Evolutionary conservation across 257 asterid species (phyloP).

Genomic region (Oldenlandia corymbosa): DNA sequence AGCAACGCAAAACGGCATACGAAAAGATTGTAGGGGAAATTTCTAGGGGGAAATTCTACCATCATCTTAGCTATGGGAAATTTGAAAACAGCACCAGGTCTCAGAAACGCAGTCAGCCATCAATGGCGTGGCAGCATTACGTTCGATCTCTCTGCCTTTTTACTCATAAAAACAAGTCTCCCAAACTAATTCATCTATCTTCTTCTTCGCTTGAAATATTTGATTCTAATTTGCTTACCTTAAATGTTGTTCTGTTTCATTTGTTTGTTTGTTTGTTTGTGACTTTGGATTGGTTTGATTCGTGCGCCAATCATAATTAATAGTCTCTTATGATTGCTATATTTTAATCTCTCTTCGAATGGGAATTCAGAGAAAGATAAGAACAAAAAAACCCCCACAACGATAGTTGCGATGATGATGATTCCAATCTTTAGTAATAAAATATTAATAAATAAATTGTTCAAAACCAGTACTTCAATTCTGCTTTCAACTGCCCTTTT

Average conservation of each 20-base stretch:
- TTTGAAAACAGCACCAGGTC: background rate
- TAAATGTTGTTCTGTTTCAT: too few relatives aligned
- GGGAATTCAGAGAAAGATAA: conserved; percentile 21
- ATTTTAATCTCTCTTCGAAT: conserved; percentile 25
- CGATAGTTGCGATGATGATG: conserved; percentile 8
- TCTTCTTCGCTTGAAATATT: conserved; percentile 35
- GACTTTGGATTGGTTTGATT: conserved; percentile 10
- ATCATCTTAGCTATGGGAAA: too few relatives aligned
- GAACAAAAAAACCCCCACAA: too few relatives aligned
- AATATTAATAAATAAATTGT: too few relatives aligned
- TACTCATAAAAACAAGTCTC: too few relatives aligned
- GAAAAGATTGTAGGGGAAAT: too few relatives aligned
- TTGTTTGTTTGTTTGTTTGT: background rate
- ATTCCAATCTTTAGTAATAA: conserved; percentile 12
- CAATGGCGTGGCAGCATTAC: conserved; percentile 9
- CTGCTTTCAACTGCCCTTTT: too few relatives aligned
- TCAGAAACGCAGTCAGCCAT: background rate
- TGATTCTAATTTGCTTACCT: conserved; percentile 38
- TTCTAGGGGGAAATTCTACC: too few relatives aligned
- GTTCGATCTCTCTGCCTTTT: background rate
- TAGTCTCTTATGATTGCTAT: too few relatives aligned
- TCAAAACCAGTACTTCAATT: too few relatives aligned
- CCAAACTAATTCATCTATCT: background rate
- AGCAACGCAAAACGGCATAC: background rate
- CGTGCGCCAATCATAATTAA: background rate